phyloP scores from a whole-genome alignment of 1,284 basidiomycete genomes.

The Ganoderma multipileum region DNA sequence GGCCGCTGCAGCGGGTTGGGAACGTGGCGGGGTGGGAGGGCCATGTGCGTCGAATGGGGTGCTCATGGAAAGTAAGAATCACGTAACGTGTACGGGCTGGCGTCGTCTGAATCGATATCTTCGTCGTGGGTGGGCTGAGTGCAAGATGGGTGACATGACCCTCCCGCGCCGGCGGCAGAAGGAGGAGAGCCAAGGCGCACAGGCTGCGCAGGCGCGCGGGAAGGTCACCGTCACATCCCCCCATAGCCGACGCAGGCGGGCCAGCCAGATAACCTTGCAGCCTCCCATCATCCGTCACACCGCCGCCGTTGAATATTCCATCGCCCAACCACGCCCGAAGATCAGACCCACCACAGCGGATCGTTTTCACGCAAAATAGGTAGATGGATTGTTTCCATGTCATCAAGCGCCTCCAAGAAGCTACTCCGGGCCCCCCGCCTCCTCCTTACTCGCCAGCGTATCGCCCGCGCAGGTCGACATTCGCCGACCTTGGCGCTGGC shows the following conservation, averaged over 20 bases:
- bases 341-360: not conserved
- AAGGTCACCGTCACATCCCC: not conserved
- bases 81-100: conserved; percentile 5
- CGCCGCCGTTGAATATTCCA: not conserved
- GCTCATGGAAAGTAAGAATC: conserved; percentile 1
- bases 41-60: not conserved
- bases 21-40: not conserved
- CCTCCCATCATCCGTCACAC: conserved; percentile 9
- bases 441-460: not conserved
- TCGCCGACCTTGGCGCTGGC: not conserved
- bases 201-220: not conserved
- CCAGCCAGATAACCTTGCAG: conserved; percentile 10
- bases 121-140: not conserved
- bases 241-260: not conserved
- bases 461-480: conserved; percentile 1
- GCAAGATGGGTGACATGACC: not conserved
- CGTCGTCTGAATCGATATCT: not conserved
- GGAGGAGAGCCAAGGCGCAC: not conserved
- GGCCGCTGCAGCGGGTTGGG: not conserved
- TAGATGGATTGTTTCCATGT: conserved; percentile 13
- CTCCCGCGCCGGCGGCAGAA: conserved; percentile 1
- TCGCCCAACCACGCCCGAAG: not conserved
- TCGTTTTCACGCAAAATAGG: conserved; percentile 12
- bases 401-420: not conserved
- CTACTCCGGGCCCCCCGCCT: not conserved